These are phyloP conservation scores for Pseudogymnoascus sp. DNA, from an alignment of 2,329 filamentous ascomycete species.

Conservation along the genomic window DNA sequence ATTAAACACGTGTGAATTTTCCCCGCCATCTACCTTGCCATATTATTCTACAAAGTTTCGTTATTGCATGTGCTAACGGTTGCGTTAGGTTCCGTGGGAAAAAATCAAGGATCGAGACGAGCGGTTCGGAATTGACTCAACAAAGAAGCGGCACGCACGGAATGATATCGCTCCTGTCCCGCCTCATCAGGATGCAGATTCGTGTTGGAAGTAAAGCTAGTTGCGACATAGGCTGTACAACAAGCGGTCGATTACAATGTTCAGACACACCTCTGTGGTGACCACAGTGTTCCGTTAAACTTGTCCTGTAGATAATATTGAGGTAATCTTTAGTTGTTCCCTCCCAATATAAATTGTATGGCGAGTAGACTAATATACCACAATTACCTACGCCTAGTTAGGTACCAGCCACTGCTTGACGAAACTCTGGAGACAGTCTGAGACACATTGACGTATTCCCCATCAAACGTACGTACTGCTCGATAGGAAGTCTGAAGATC, in stretches of 20 bases:
- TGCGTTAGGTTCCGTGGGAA: constrained; percentile 28
- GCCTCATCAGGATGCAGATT: constrained; percentile 40
- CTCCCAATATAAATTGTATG: neutral
- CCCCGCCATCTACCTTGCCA: constrained; percentile 16
- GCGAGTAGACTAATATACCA: neutral
- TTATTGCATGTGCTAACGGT: constrained; percentile 20
- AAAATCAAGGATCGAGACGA: constrained; percentile 43
- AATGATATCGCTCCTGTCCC: constrained; percentile 43
- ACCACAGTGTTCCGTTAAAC: neutral
- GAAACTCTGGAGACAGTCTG: neutral
- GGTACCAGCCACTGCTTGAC: neutral
- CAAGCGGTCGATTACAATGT: neutral
- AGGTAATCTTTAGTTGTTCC: neutral
- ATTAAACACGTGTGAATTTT: constrained; percentile 26
- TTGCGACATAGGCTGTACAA: neutral
- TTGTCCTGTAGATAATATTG: neutral
- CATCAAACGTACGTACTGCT: neutral
- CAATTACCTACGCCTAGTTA: neutral
- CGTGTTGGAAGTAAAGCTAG: constrained; percentile 35
- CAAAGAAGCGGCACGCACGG: constrained; percentile 46
- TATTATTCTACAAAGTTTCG: constrained; percentile 21
- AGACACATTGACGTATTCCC: neutral
- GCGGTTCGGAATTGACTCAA: constrained; percentile 45
- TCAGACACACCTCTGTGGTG: neutral
- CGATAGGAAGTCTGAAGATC: neutral